phyloP scores from a whole-genome alignment of 2,329 filamentous ascomycete genomes.

The Fusarium illudens region DNA sequence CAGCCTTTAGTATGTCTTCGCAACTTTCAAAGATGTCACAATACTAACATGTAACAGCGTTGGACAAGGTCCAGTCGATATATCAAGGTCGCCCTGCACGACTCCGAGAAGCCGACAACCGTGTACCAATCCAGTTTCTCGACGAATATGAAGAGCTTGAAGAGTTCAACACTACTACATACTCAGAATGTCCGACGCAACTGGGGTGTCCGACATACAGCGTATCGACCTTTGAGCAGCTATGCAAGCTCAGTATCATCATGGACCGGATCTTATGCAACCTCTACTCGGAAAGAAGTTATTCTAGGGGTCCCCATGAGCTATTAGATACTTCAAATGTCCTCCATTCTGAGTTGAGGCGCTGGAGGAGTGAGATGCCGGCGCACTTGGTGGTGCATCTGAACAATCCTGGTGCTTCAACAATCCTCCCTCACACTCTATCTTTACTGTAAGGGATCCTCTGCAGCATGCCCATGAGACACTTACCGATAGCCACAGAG shows the following conservation, averaged over 20 bases:
- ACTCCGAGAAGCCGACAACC: conserved; percentile 53
- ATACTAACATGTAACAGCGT: conserved; percentile 16
- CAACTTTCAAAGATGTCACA: not conserved
- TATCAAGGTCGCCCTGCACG: conserved; percentile 61
- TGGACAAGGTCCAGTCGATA: conserved; percentile 61
- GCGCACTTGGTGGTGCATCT: conserved; percentile 43
- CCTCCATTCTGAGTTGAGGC: conserved; percentile 50
- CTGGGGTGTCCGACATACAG: conserved; percentile 50
- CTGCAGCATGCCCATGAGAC: not conserved
- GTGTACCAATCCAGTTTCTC: conserved; percentile 55
- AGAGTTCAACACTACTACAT: conserved; percentile 54
- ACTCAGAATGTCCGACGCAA: conserved; percentile 40
- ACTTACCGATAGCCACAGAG: not conserved
- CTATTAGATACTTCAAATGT: conserved; percentile 44
- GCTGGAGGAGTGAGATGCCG: conserved; percentile 53
- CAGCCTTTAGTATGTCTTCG: conserved; percentile 20
- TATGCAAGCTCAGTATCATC: conserved; percentile 56
- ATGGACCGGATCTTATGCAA: conserved; percentile 54
- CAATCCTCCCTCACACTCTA: conserved; percentile 22
- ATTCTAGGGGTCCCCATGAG: conserved; percentile 36
- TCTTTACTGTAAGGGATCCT: not conserved
- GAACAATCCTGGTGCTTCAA: conserved; percentile 34
- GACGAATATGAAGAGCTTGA: conserved; percentile 62
- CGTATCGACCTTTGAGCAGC: conserved; percentile 51
- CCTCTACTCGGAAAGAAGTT: conserved; percentile 52